These are phyloP conservation scores for Niebla homalea DNA, from an alignment of 495 filamentous ascomycete genomes.

Conservation along the genomic window DNA sequence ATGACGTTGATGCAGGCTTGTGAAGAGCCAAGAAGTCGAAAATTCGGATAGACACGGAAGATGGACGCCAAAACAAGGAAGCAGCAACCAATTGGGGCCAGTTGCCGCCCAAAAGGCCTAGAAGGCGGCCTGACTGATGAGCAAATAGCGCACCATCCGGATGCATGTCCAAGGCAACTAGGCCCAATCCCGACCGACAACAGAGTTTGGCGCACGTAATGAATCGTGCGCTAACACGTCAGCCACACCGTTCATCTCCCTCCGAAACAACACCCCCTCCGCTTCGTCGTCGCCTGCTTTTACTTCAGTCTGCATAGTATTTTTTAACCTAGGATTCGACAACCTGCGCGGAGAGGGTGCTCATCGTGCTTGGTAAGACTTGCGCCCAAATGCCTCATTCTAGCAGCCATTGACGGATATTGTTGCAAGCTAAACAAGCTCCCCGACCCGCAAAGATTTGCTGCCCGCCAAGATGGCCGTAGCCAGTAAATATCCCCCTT, in stretches of 20 bases:
- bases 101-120: not conserved
- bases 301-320: too few relatives aligned
- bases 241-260: conserved; percentile 1
- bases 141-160: too few relatives aligned
- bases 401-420: too few relatives aligned
- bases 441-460: not conserved
- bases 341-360: too few relatives aligned
- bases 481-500: not conserved
- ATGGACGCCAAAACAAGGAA: conserved; percentile 1
- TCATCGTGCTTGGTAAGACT: too few relatives aligned
- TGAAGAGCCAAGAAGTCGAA: not conserved
- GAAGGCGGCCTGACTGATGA: too few relatives aligned
- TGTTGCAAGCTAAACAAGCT: too few relatives aligned
- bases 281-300: not conserved
- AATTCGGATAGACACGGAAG: conserved; percentile 3
- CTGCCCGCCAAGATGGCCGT: not conserved
- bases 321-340: too few relatives aligned
- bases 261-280: not conserved
- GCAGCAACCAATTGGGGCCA: not conserved
- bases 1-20: not conserved
- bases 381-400: too few relatives aligned
- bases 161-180: too few relatives aligned
- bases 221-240: not conserved
- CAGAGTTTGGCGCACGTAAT: not conserved
- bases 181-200: not conserved